Evolutionary conservation across 2,329 filamentous ascomycete genomes (phyloP), one percentile per base, ranked within the genome.

Genomic region (Aspergillus aculeatinus): DNA sequence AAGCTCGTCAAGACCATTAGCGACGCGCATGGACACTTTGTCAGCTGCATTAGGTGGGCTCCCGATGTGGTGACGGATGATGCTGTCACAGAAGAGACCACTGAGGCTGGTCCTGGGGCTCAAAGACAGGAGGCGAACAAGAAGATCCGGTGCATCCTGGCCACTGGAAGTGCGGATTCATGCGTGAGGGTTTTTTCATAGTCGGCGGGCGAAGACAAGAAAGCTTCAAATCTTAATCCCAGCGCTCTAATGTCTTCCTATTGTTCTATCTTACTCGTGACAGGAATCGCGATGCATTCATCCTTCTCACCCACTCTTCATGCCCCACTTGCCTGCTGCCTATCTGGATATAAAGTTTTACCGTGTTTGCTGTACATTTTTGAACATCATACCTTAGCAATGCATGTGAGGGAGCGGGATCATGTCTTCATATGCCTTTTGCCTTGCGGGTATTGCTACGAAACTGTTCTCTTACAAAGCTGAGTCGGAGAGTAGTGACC

Each of bases 11-110:
- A 94, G 76, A 88, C 87, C 0, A 79, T 98, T 16, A 82, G 83
- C 42, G 90, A 91, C 63, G 87, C 87, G 0, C 92, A 96, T 72
- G 87, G 84, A 4, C 92, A 92, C 72, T 97, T 98, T 70, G 86
- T 97, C 53, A 92, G 86, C 61, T 94, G 90, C 71, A 82, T 97
- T 69, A 80, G 92, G 63, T 98, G 94, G 93, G 94, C 92, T 2
- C 93, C 92, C 21, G n/a, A 27, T 14, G 25, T 31, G 42, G 48
- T 9, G 27, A 62, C 57, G 55, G 63, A 29, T 61, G 58, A 25
- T 68, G 67, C 23, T 63, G 64, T 10, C 69, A 69, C 48, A 44
- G 39, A 44, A 44, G 39, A 44, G 39, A 44, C 39, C 39, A 19
- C 39, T 44, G 39, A 44, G 39, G 39, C 39, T 19, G 39, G 39